Evolutionary conservation across 306 rosid genomes (phyloP), one percentile per base, ranked within the genome.

Genomic region (Acacia crassicarpa): DNA sequence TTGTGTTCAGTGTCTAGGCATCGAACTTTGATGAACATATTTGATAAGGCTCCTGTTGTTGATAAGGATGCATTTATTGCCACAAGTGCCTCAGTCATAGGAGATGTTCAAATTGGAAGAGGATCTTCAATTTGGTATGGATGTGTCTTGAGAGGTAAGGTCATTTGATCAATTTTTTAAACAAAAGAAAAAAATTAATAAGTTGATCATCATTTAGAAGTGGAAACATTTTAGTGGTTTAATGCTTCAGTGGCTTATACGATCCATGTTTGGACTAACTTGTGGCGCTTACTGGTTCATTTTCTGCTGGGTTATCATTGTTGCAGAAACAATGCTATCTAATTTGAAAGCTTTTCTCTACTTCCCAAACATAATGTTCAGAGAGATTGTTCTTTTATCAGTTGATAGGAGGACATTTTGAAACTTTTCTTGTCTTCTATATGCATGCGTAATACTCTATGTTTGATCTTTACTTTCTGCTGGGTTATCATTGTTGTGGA

Each of bases 61-160:
- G 97, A 95, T 80, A 95, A 86, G 89, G 96, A 93, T 72, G 96
- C 86, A 35, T 93, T 95, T 84, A 92, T 95, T 74, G 99, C 99
- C 4, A 96, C 97, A 4, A 92, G 98, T 85, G 97, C 97, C n/a
- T 92, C 97, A 13, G 41, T 95, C 81, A 89, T 92, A 44, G 98
- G 98, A 13, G 94, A 95, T 74, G 98, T 95, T 46, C 86, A 89
- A 72, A 89, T 95, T 75, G 99, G 99, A 40, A 85, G 89, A 61
- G 94, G 90, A 16, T 92, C 98, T 1, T 95, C 98, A 8, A 90
- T 95, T 88, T 95, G 99, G 99, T 95, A 95, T 84, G 99, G 99
- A 38, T 91, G 94, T 76, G 94, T 90, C 82, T 81, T 92, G 90
- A 92, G 94, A 88, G 94, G 97, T 92, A 78, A 82, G 87, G 43